Evolutionary conservation across 2,329 filamentous ascomycete genomes (phyloP).

Genomic region (Botrytis pseudocinerea): DNA sequence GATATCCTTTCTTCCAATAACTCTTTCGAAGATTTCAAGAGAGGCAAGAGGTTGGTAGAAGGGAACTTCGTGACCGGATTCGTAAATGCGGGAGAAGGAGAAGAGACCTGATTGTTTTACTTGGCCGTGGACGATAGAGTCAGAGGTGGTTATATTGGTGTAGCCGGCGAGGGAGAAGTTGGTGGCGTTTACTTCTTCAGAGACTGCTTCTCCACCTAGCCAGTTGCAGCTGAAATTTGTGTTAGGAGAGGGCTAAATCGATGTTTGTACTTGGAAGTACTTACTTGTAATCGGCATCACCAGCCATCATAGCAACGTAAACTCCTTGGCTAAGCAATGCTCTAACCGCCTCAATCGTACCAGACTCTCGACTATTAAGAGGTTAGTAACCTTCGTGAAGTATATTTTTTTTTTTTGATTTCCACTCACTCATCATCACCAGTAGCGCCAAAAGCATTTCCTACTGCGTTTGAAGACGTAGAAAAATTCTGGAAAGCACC

Average conservation of each 20-base stretch:
- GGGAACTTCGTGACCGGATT: constrained; percentile 61
- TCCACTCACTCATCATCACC: constrained; percentile 46
- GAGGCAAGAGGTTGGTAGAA: constrained; percentile 55
- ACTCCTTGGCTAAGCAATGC: constrained; percentile 62
- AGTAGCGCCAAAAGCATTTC: constrained; percentile 47
- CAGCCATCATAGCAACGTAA: constrained; percentile 66
- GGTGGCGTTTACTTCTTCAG: constrained; percentile 54
- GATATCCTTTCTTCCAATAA: constrained; percentile 51
- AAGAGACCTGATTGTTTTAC: constrained; percentile 75
- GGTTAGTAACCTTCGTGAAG: neutral
- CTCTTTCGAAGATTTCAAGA: constrained; percentile 53
- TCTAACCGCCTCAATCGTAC: constrained; percentile 52
- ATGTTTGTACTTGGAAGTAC: constrained; percentile 48
- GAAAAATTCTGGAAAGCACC: constrained; percentile 62
- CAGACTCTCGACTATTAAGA: constrained; percentile 45
- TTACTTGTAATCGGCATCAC: constrained; percentile 50
- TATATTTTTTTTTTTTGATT: neutral
- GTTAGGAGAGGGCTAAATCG: constrained; percentile 48
- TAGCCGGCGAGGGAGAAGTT: constrained; percentile 65
- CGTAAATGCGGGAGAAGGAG: constrained; percentile 64
- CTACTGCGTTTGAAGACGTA: constrained; percentile 46
- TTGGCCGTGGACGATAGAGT: constrained; percentile 62
- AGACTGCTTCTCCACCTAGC: constrained; percentile 70
- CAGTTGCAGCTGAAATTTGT: constrained; percentile 61
- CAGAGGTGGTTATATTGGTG: constrained; percentile 66